Evolutionary conservation across 1,139 yeast genomes (phyloP).

Genomic region (Pneumocystis murina): DNA sequence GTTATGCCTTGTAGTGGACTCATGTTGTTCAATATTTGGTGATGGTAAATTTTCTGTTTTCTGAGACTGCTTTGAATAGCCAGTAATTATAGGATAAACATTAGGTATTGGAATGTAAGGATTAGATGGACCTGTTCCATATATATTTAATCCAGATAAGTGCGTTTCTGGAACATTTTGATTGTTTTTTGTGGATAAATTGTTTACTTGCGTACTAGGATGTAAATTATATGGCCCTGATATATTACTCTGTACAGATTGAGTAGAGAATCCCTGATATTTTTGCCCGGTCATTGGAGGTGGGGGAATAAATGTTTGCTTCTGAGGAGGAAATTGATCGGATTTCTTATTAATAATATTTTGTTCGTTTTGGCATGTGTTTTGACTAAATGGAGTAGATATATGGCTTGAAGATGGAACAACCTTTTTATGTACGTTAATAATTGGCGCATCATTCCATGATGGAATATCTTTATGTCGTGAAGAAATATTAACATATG

Average conservation of each 20-base stretch:
- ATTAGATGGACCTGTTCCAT: not conserved
- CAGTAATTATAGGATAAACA: not conserved
- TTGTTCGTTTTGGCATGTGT: not conserved
- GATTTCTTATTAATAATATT: not conserved
- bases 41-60: slow-evolving; percentile 5
- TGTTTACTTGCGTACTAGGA: slow-evolving; percentile 8
- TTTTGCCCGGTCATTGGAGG: slow-evolving; percentile 16
- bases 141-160: not conserved
- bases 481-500: slow-evolving; percentile 14
- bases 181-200: not conserved
- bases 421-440: not conserved
- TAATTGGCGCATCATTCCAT: slow-evolving; percentile 87
- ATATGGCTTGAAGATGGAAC: slow-evolving; percentile 1
- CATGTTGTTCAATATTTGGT: not conserved
- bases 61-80: slow-evolving; percentile 9
- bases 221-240: slow-evolving; percentile 3
- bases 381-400: not conserved
- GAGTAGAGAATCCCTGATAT: slow-evolving; percentile 17
- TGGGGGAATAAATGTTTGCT: slow-evolving; percentile 13
- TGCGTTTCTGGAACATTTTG: not conserved
- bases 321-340: slow-evolving; percentile 15
- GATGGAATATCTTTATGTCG: slow-evolving; percentile 58
- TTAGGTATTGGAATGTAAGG: slow-evolving; percentile 9
- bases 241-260: slow-evolving; percentile 14
- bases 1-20: slow-evolving; percentile 12